A percentile compares a stretch with the other conserved stretches of the same genome.
Evolutionary conservation across 495 filamentous ascomycete genomes (phyloP).

Genomic region (Amorphotheca resinae): DNA sequence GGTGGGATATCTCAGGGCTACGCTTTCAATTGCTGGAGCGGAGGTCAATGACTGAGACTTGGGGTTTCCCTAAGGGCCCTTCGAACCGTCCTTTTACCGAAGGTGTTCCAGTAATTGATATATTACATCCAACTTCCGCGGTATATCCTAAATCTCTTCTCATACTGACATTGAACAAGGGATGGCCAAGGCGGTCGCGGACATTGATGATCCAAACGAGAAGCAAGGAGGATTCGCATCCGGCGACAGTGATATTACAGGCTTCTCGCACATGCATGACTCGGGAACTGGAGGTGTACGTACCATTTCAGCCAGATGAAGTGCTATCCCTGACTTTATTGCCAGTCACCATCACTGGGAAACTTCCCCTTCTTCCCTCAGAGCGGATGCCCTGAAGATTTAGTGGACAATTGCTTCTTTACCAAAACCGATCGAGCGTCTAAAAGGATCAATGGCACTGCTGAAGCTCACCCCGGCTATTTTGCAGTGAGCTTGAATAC

Average conservation of each 20-base stretch:
- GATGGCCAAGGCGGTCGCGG: slow-evolving; percentile 69
- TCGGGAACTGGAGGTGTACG: slow-evolving; percentile 56
- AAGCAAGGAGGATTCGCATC: slow-evolving; percentile 64
- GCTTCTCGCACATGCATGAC: slow-evolving; percentile 65
- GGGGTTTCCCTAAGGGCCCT: too few species aligned
- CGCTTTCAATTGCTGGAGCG: too few species aligned
- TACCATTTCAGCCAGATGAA: background rate
- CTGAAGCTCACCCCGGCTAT: slow-evolving; percentile 51
- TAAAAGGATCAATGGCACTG: slow-evolving; percentile 29
- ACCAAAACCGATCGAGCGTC: slow-evolving; percentile 27
- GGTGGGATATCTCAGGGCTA: too few species aligned
- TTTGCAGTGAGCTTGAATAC: slow-evolving; percentile 50
- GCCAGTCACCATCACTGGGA: slow-evolving; percentile 44
- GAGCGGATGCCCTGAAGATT: slow-evolving; percentile 48
- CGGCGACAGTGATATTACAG: slow-evolving; percentile 47
- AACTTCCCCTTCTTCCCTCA: slow-evolving; percentile 68
- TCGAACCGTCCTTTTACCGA: too few species aligned
- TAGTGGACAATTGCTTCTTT: slow-evolving; percentile 52
- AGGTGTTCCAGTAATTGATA: too few species aligned
- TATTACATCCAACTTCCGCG: too few species aligned
- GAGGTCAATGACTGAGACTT: too few species aligned
- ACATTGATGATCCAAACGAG: slow-evolving; percentile 35
- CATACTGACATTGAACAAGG: slow-evolving; percentile 22
- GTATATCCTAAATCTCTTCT: background rate
- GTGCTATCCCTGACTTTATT: background rate